phyloP scores from a whole-genome alignment of 441 rosid genomes.

The Mallotus repandus region DNA sequence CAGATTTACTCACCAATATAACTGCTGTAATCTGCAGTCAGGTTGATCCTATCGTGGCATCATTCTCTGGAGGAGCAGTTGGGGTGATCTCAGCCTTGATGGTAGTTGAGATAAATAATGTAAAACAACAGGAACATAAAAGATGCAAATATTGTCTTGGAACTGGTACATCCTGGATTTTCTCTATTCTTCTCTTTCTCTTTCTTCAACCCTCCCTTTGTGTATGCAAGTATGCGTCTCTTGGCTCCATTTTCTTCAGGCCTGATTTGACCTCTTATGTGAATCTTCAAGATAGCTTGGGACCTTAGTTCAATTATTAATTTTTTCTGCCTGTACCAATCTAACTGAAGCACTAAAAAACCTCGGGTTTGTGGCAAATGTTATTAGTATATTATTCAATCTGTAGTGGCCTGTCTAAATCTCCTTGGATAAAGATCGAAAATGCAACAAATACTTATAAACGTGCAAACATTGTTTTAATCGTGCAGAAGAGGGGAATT shows the following conservation, averaged over 20 bases:
- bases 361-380: background rate
- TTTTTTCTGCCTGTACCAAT: background rate
- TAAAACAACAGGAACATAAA: conserved; percentile 89
- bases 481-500: background rate
- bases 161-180: conserved; percentile 53
- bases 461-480: background rate
- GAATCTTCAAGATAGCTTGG: background rate
- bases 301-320: background rate
- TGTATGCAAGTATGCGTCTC: background rate
- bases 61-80: conserved; percentile 98
- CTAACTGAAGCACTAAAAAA: background rate
- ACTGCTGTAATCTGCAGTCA: conserved; percentile 48
- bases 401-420: background rate
- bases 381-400: background rate
- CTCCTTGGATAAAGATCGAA: conserved; percentile 1
- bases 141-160: conserved; percentile 99
- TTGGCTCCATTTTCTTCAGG: background rate
- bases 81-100: conserved; percentile 96
- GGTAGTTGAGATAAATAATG: conserved; percentile 97
- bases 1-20: conserved; percentile 14
- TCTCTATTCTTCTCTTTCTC: background rate
- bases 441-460: background rate
- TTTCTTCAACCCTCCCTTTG: background rate
- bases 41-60: conserved; percentile 99
- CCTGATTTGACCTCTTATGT: background rate